Evolutionary conservation across 23 red algal species (phyloP), one percentile per base, ranked within the genome.

Genomic region (Pyropia haitanensis): DNA sequence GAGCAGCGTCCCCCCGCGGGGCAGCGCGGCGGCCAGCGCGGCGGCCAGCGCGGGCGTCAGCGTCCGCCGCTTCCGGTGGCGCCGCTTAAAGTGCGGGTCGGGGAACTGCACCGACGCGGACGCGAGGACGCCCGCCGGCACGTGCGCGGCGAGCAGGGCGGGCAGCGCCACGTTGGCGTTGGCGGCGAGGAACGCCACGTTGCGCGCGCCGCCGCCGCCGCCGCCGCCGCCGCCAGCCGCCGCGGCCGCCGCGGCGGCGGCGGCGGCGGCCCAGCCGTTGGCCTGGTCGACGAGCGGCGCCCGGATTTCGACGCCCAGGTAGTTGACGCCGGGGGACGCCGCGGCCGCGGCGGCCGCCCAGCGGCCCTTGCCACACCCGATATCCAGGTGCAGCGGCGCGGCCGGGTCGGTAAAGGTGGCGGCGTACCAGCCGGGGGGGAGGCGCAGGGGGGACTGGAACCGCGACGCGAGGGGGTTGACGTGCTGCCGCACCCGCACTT

Each of bases 41-140:
- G 27, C 28, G n/a, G 87, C 94, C 9, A 98, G 80, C 30, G 46
- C 62, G 1, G 46, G 39, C 49, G 81, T 78, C 17, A 98, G 75
- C 72, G 87, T 80, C 56, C 94, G 70, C 10, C 94, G 52, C 70
- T 98, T 98, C 2, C 82, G 79, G 24, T 98, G 94, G 30, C 94
- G 73, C 51, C 75, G 79, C 69, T 98, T 98, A 57, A 98, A 98
- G 62, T 85, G 83, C 33, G 94, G 94, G 56, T 98, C 94, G 22
- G 85, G 88, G 80, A 91, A 91, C 61, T 91, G 85, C 20, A 98
- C 64, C 51, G 57, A 65, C 18, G 91, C 51, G 17, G 70, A 29
- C 27, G 26, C 54, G 22, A 98, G 44, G 14, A 54, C 63, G 5
- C 66, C 66, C 6, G 22, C 6, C 16, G 65, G 64, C 22, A 52